A percentile compares a stretch with the other conserved stretches of the same genome.
Conservation (phyloP, 345 rosid genomes). For the Brassica carinata region DNA sequence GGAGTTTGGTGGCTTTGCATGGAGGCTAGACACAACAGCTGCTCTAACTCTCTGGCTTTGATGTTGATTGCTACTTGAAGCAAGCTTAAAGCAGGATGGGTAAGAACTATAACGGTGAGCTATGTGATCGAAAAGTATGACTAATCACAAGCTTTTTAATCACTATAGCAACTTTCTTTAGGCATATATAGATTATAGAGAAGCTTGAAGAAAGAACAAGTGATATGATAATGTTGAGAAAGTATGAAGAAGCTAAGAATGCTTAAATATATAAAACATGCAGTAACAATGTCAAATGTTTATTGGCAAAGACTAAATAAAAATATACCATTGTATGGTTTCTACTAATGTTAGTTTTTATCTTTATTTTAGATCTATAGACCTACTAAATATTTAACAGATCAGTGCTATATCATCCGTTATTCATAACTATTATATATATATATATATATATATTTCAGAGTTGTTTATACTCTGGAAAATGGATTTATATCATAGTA, state of each 20-base stretch:
- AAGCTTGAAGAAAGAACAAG: not conserved
- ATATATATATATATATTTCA: not conserved
- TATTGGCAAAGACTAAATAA: conserved; percentile 20
- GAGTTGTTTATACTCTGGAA: not conserved
- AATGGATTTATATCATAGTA: not conserved
- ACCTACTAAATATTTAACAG: not conserved
- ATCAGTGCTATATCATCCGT: not conserved
- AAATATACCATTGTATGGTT: conserved; percentile 22
- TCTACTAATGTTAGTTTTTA: conserved; percentile 18
- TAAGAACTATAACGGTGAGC: conserved; percentile 20
- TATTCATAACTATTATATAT: not conserved
- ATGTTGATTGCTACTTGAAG: conserved; percentile 19
- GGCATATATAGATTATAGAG: not conserved
- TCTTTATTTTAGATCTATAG: not conserved
- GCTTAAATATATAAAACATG: conserved; percentile 25
- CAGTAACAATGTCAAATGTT: conserved; percentile 8
- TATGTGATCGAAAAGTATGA: not conserved
- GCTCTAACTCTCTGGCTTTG: conserved; percentile 74
- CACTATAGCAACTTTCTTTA: conserved; percentile 13
- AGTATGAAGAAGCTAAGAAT: conserved; percentile 17
- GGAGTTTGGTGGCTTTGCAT: conserved; percentile 77
- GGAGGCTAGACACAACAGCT: conserved; percentile 76
- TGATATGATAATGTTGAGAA: conserved; percentile 7
- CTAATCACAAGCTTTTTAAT: not conserved
- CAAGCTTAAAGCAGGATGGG: not conserved